Evolutionary conservation across 1,139 yeast species (phyloP), one percentile per base, ranked within the genome.

Genomic region (Taphrina wiesneri): DNA sequence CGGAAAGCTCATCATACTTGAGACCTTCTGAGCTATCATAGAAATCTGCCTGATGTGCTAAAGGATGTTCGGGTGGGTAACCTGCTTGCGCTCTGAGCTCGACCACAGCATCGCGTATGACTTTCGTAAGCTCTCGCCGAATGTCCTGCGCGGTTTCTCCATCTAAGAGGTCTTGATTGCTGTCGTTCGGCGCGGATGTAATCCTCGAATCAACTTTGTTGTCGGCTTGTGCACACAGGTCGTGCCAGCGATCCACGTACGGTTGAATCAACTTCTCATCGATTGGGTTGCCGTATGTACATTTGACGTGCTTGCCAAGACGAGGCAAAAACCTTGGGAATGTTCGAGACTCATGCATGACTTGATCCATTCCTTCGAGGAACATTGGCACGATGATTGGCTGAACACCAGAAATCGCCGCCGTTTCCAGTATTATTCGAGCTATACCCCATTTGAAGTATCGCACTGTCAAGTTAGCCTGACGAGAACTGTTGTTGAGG

Each of bases 381-480:
- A 87, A 93, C 26, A 93, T 87, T 0, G 99, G 99, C n/a, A 93
- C 85, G 21, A 93, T 84, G 1, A 91, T 84, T 3, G 67, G 65
- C 17, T 84, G 82, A 0, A 95, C 86, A 17, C 95, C 81, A 7
- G 53, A 51, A 15, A 56, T 47, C 6, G 32, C 17, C 11, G 68
- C 30, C n/a, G 71, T 54, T 75, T 93, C 99, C 65, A 93, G 78
- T 3, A 93, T 81, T 71, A 92, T 75, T 71, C 99, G 81, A 1
- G 96, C 83, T 0, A 91, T 86, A 0, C 99, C 99, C 99, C 99
- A 93, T 74, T 90, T 88, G 80, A 93, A 93, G 75, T 90, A 93
- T 69, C 97, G 80, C 92, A 93, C 88, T 2, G 89, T 71, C 89
- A 87, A 6, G 28, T 17, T 45, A 13, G 43, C 17, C 41, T 21